phyloP scores from a whole-genome alignment of 2,329 filamentous ascomycete genomes.

The Aspergillus puulaauensis region DNA sequence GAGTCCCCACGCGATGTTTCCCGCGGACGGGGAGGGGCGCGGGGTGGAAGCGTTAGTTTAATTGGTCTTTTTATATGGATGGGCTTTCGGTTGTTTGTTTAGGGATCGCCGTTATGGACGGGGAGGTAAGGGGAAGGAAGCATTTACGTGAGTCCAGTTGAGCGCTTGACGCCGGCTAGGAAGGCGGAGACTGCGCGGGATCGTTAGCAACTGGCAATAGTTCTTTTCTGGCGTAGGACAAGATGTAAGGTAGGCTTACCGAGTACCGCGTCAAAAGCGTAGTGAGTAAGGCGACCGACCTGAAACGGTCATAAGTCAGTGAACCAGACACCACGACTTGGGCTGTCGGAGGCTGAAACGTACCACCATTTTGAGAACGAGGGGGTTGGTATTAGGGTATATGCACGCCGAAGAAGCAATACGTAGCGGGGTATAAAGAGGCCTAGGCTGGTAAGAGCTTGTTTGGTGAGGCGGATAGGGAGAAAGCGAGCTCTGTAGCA shows the following conservation, averaged over 20 bases:
- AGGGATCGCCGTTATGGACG: neutral
- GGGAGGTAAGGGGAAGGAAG: slow-evolving; percentile 17
- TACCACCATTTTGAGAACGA: slow-evolving; percentile 9
- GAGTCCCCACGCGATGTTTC: slow-evolving; percentile 28
- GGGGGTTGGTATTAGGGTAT: neutral
- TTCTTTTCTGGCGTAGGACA: neutral
- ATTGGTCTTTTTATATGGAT: neutral
- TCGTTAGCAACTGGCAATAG: neutral
- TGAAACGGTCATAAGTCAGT: slow-evolving; percentile 44
- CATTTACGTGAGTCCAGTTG: slow-evolving; percentile 95
- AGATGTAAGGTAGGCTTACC: slow-evolving; percentile 55
- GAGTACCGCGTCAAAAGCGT: slow-evolving; percentile 93
- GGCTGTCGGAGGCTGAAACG: neutral
- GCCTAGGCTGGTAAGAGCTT: neutral
- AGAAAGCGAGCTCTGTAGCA: neutral
- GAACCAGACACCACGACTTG: neutral
- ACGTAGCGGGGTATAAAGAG: neutral
- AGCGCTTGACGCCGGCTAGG: slow-evolving; percentile 94
- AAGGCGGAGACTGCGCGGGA: slow-evolving; percentile 76
- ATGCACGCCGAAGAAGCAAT: slow-evolving; percentile 5
- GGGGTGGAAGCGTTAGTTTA: slow-evolving; percentile 29
- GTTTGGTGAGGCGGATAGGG: slow-evolving; percentile 5
- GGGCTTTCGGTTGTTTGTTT: neutral
- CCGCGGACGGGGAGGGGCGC: slow-evolving; percentile 20
- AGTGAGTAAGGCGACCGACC: slow-evolving; percentile 91